phyloP scores from a whole-genome alignment of 305 asterid species.

The Coffea humblotiana region DNA sequence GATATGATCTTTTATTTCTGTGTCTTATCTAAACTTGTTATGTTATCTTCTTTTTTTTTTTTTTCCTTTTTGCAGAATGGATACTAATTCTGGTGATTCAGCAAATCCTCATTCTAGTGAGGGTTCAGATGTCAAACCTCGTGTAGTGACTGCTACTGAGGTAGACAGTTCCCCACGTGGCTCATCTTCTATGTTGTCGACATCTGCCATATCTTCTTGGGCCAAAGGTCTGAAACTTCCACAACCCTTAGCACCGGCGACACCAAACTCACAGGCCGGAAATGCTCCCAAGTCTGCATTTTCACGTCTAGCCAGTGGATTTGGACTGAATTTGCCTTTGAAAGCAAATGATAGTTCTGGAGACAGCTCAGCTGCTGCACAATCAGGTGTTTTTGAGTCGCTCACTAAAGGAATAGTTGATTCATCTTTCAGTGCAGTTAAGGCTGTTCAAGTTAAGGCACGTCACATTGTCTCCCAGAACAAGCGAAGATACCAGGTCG shows the following conservation, averaged over 20 bases:
- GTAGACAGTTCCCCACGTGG: slow-evolving; percentile 42
- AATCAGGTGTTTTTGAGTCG: slow-evolving; percentile 72
- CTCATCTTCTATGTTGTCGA: slow-evolving; percentile 48
- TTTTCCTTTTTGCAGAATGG: slow-evolving; percentile 58
- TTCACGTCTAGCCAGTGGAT: slow-evolving; percentile 85
- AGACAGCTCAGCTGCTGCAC: slow-evolving; percentile 45
- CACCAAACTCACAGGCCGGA: slow-evolving; percentile 43
- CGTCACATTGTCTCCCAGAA: slow-evolving; percentile 96
- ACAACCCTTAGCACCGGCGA: slow-evolving; percentile 35
- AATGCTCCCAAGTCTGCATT: slow-evolving; percentile 55
- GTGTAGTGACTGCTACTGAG: slow-evolving; percentile 35
- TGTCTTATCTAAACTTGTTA: slow-evolving; percentile 1
- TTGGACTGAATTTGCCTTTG: slow-evolving; percentile 56
- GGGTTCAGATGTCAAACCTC: slow-evolving; percentile 46
- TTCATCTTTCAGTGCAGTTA: slow-evolving; percentile 83
- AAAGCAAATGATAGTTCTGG: slow-evolving; percentile 51
- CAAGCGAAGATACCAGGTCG: slow-evolving; percentile 98
- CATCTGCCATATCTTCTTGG: slow-evolving; percentile 63
- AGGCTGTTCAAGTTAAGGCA: slow-evolving; percentile 95
- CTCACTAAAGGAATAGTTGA: slow-evolving; percentile 85
- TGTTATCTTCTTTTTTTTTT: slow-evolving; percentile 20
- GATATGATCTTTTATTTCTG: not conserved
- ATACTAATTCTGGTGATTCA: slow-evolving; percentile 50
- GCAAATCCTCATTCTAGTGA: slow-evolving; percentile 38
- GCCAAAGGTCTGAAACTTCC: slow-evolving; percentile 59